phyloP scores from a whole-genome alignment of 108 stramenopile genomes.

The Cyclotella cryptica region DNA sequence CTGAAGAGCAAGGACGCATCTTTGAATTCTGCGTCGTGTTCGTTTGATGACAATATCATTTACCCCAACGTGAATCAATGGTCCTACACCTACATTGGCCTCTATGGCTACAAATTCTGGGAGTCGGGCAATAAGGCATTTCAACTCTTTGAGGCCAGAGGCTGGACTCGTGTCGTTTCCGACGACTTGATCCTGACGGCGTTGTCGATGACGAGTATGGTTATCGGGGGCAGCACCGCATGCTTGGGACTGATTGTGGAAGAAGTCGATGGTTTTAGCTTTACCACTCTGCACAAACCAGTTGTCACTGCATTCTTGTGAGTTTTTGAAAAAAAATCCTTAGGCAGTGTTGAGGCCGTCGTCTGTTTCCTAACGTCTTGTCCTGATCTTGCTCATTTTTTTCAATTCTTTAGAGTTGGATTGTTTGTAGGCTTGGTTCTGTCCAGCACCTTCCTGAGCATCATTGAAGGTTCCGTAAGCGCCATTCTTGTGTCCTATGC shows the following conservation, averaged over 20 bases:
- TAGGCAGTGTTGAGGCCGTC: too few species aligned
- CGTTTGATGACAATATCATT: slow-evolving; percentile 57
- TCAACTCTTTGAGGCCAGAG: slow-evolving; percentile 76
- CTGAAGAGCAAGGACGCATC: slow-evolving; percentile 15
- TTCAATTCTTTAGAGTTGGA: slow-evolving; percentile 50
- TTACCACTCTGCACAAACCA: slow-evolving; percentile 71
- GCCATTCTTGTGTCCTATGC: slow-evolving; percentile 89
- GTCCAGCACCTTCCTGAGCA: slow-evolving; percentile 64
- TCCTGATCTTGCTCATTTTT: slow-evolving; percentile 6
- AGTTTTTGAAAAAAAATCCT: too few species aligned
- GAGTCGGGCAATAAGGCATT: slow-evolving; percentile 71
- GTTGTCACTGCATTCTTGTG: slow-evolving; percentile 67
- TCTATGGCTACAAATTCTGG: slow-evolving; percentile 80
- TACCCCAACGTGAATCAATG: slow-evolving; percentile 76
- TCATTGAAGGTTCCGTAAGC: slow-evolving; percentile 79
- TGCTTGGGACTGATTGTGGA: slow-evolving; percentile 72
- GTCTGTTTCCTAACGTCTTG: slow-evolving; percentile 14
- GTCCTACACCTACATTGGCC: slow-evolving; percentile 80
- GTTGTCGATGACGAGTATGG: slow-evolving; percentile 59
- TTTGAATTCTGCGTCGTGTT: neutral
- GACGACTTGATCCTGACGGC: slow-evolving; percentile 72
- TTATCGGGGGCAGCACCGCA: slow-evolving; percentile 50
- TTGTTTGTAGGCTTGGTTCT: slow-evolving; percentile 68
- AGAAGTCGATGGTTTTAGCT: slow-evolving; percentile 74
- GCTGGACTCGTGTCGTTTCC: slow-evolving; percentile 79